These are phyloP conservation scores for Catenaria anguillulae DNA, from an alignment of 371 early-diverging fungal genomes.

Conservation along the genomic window DNA sequence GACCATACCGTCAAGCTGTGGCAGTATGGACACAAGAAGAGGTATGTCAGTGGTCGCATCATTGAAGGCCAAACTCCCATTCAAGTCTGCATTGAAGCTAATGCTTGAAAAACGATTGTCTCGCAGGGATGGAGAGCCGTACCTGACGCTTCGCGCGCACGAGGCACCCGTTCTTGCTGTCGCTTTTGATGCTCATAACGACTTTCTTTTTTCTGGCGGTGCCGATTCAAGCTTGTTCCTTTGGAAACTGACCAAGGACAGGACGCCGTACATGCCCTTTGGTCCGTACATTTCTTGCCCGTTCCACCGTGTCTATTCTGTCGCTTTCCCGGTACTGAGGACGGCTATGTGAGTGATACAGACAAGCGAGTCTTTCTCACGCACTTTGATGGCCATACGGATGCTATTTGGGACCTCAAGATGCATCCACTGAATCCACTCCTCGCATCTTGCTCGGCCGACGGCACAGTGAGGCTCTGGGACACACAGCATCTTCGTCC, in stretches of 20 bases:
- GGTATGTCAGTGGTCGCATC: too few relatives aligned
- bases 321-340: too few relatives aligned
- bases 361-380: neutral
- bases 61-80: too few relatives aligned
- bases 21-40: constrained; percentile 13
- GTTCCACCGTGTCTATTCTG: neutral
- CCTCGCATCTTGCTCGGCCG: constrained; percentile 63
- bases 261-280: constrained; percentile 16
- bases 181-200: constrained; percentile 22
- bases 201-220: constrained; percentile 48
- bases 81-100: too few relatives aligned
- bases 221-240: constrained; percentile 55
- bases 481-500: constrained; percentile 15
- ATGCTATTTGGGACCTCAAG: constrained; percentile 71
- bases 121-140: constrained; percentile 45
- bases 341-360: too few relatives aligned
- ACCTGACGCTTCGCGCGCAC: constrained; percentile 69
- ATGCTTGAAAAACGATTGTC: too few relatives aligned
- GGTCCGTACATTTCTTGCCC: constrained; percentile 3
- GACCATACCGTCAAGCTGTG: constrained; percentile 71
- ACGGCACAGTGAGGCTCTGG: constrained; percentile 73
- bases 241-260: constrained; percentile 53
- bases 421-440: constrained; percentile 37
- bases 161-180: constrained; percentile 48
- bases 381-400: constrained; percentile 59